Base-by-base conservation (phyloP, 2,329 filamentous ascomycete genomes). In the Hymenoscyphus occultus region DNA sequence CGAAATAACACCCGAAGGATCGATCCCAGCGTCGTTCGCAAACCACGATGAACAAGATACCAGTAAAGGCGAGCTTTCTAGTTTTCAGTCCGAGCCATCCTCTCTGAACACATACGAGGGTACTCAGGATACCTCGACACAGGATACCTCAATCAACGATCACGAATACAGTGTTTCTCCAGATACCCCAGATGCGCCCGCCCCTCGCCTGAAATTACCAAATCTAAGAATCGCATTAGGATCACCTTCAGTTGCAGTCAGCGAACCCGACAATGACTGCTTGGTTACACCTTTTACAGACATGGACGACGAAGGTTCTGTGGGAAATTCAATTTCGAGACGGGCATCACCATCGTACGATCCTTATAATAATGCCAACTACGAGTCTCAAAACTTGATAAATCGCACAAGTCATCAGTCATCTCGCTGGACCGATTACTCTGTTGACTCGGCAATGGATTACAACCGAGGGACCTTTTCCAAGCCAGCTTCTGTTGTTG, bases 261-360 rank as follows among this genome's bases (percentile, higher is more conserved):
- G 65, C 10, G 68, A 71, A 42, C 64, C 62, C 59, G 61, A 65
- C 2, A 65, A 69, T 45, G 70, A 72, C 13, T 70, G 65, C 56
- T 60, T 74, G 13, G 67, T 66, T 22, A 73, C 72, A 6, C 71
- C 73, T 14, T 59, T 70, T 1, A 75, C 74, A 12, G 74, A 76
- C 51, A 72, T 75, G 48, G 72, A 73, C 5, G 74, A 74, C 61
- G 74, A 75, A 40, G 74, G 74, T 12, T 75, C 72, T 16, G 64
- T 62, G 60, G 69, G 61, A 58, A 64, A 54, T 19, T 61, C 65
- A n/a, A 63, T 56, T 16, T 63, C 67, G 6, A 70, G 66, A 35
- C 65, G 65, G 13, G 64, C 64, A 32, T 70, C 66, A 12, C 62
- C 62, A 10, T 1, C 35, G 35, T 71, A 69, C 31, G 67, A 66